A percentile compares a stretch with the other conserved stretches of the same genome.
Conservation (phyloP, 768 basidiomycete species). For the Ramaria rubella region DNA sequence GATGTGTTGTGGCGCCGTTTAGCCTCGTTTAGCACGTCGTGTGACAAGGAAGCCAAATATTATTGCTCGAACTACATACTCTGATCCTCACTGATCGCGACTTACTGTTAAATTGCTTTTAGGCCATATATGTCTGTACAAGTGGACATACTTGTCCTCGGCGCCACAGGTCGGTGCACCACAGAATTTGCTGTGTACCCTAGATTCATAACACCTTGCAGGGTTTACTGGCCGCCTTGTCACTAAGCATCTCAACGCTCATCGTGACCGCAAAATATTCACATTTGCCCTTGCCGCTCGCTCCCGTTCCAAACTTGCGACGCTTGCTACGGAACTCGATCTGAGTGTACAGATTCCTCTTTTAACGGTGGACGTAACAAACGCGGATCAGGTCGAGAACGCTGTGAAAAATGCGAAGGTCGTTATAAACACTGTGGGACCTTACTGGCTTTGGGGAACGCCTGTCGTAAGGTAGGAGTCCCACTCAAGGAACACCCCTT, state of each 20-base stretch:
- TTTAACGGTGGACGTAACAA: slow-evolving; percentile 55
- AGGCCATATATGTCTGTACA: no score
- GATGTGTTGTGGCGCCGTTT: no score
- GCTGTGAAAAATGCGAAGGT: slow-evolving; percentile 55
- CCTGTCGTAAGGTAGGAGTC: slow-evolving; percentile 55
- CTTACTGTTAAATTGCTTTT: no score
- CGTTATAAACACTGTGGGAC: slow-evolving; percentile 73
- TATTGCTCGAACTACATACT: no score
- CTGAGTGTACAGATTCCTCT: slow-evolving; percentile 38
- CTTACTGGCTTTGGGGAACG: slow-evolving; percentile 67
- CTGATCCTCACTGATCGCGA: no score
- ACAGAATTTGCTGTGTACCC: not conserved
- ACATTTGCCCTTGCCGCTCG: slow-evolving; percentile 66
- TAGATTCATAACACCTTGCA: slow-evolving; percentile 12
- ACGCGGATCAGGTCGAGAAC: slow-evolving; percentile 44
- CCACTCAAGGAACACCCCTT: not conserved
- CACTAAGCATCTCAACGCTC: slow-evolving; percentile 55
- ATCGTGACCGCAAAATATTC: slow-evolving; percentile 55
- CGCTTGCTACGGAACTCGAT: slow-evolving; percentile 40
- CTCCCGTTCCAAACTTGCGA: slow-evolving; percentile 53
- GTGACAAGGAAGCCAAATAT: no score
- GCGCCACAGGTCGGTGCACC: slow-evolving; percentile 47
- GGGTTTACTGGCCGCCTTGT: slow-evolving; percentile 70
- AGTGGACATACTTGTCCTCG: slow-evolving; percentile 58
- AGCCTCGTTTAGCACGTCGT: no score